Conservation (phyloP, 2,329 filamentous ascomycete genomes). For the Colletotrichum tropicale region DNA sequence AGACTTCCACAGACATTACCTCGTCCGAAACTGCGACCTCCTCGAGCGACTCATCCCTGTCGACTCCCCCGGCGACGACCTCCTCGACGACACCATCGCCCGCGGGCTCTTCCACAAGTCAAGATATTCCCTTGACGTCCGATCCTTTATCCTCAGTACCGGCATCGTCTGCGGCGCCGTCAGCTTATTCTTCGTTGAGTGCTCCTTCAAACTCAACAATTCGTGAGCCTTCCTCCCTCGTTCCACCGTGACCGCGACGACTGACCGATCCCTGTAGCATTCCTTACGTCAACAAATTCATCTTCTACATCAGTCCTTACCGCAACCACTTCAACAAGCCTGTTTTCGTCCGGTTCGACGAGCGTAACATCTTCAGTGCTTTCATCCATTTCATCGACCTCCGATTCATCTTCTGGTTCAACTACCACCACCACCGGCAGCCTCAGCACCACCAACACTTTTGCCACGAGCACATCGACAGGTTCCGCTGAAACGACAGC, state of each 20-base stretch:
- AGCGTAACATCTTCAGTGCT: slow-evolving; percentile 9
- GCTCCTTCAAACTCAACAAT: slow-evolving; percentile 27
- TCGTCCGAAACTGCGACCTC: neutral
- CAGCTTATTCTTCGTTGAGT: slow-evolving; percentile 16
- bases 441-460: neutral
- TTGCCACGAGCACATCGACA: slow-evolving; percentile 9
- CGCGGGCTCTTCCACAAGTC: slow-evolving; percentile 23
- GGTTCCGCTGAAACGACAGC: neutral
- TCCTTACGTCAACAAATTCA: slow-evolving; percentile 18
- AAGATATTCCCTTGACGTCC: slow-evolving; percentile 30
- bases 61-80: slow-evolving; percentile 21
- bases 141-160: slow-evolving; percentile 28
- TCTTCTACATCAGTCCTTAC: slow-evolving; percentile 20
- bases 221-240: slow-evolving; percentile 17
- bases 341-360: slow-evolving; percentile 6
- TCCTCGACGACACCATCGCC: slow-evolving; percentile 27
- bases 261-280: slow-evolving; percentile 6
- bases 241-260: neutral
- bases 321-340: slow-evolving; percentile 9
- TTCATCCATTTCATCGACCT: slow-evolving; percentile 6
- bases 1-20: neutral
- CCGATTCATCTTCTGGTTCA: neutral
- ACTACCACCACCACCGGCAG: neutral
- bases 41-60: neutral
- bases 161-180: slow-evolving; percentile 4